Base-by-base conservation (phyloP, 306 rosid genomes). In the Sindora glabra region DNA sequence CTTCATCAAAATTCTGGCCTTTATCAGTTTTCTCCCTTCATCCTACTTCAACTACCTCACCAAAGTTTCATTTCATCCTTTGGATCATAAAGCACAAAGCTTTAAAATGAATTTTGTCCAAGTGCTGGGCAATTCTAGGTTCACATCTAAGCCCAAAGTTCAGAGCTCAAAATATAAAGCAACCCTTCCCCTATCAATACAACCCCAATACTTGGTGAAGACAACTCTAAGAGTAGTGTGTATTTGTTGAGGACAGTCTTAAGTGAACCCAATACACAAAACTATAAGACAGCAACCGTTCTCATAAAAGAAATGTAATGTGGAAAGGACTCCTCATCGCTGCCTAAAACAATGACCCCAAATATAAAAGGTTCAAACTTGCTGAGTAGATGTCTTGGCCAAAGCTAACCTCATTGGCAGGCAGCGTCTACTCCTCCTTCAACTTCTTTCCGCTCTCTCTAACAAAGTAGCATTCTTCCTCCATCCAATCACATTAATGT, bases 401-500 rank as follows among this genome's bases (percentile, higher is more conserved):
- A 88, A 77, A 67, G 98, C 96, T 76, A 92, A 81, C 79, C 98
- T 81, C 94, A 92, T 88, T 56, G 88, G 69, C 22, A 92, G 84
- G 71, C 98, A 92, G 38, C 98, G 92, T 64, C 96, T 86, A 67
- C 96, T 92, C 79, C 98, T 88, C 75, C 92, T 86, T 74, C 96
- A 81, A 71, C 98, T 88, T 68, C 77, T 86, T 75, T 88, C 98
- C 42, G 88, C 98, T 78, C 98, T 81, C 69, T 70, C 85, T 19
- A 96, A 86, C 67, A 88, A 76, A 59, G 86, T 72, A 41, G 79
- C 79, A 72, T 56, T 81, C 84, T 92, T 86, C 83, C 96, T 82
- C 98, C 98, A 92, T 66, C 90, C 96, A 18, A 73, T 79, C 34
- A 92, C 98, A 62, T 86, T 92, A 57, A 92, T 76, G 74, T 92